Evolutionary conservation across 257 asterid genomes (phyloP).

Genomic region (Nicotiana obtusifolia): DNA sequence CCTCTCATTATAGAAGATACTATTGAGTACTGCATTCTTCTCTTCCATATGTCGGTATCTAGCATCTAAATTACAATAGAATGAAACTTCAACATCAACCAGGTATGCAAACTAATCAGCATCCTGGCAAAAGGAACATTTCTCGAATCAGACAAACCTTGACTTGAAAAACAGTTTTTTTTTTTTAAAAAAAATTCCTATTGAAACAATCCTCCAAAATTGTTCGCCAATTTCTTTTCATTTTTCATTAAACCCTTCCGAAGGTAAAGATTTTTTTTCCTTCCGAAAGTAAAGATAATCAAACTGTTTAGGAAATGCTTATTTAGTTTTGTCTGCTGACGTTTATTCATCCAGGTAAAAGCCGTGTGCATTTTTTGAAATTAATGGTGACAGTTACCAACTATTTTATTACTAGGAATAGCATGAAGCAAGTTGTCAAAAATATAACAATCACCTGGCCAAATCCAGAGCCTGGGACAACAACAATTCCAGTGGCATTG

Average conservation of each 20-base stretch:
- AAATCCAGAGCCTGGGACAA: slow-evolving; percentile 97
- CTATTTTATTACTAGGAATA: neutral
- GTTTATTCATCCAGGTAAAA: neutral
- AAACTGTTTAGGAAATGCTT: neutral
- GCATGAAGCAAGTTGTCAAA: neutral
- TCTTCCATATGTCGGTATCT: neutral
- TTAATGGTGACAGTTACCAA: neutral
- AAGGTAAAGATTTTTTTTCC: neutral
- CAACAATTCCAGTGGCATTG: slow-evolving; percentile 82
- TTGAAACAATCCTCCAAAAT: neutral
- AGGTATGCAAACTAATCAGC: neutral
- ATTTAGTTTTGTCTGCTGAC: neutral
- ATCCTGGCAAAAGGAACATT: neutral
- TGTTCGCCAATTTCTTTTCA: neutral
- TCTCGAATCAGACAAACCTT: neutral
- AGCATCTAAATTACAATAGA: neutral
- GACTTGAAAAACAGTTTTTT: neutral
- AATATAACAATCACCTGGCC: slow-evolving; percentile 56
- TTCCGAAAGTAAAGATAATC: neutral
- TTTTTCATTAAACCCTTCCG: neutral
- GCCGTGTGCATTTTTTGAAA: neutral
- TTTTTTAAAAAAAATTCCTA: too few relatives aligned
- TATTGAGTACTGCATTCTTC: neutral
- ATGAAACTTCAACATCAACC: neutral
- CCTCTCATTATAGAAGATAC: too few relatives aligned